Evolutionary conservation across 352 stramenopile genomes (phyloP).

Genomic region (Pythium brachiatum): DNA sequence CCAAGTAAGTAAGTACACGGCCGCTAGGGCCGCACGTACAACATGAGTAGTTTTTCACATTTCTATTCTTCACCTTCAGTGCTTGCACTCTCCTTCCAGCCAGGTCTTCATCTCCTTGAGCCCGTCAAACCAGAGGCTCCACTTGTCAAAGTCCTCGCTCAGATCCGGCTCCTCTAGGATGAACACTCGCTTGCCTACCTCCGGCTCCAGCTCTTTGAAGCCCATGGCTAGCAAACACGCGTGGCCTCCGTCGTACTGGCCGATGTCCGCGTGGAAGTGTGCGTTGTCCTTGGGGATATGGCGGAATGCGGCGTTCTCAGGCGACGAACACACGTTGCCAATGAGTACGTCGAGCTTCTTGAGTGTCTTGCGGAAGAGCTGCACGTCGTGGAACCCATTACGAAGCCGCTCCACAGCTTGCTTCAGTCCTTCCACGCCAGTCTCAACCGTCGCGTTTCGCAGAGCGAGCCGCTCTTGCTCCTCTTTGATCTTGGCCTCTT

Average conservation of each 20-base stretch:
- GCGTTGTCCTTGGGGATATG: constrained; percentile 73
- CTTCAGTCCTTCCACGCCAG: constrained; percentile 42
- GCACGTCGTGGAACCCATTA: constrained; percentile 28
- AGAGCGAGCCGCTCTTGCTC: constrained; percentile 32
- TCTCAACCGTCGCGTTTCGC: constrained; percentile 34
- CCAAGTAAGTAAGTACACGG: background rate
- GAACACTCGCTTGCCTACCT: constrained; percentile 50
- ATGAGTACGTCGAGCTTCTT: constrained; percentile 54
- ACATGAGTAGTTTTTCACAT: constrained; percentile 7
- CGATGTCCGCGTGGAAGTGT: constrained; percentile 67
- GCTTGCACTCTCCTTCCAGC: background rate
- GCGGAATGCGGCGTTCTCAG: constrained; percentile 67
- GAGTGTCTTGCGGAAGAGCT: constrained; percentile 33
- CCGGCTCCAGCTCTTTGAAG: constrained; percentile 59
- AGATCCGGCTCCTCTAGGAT: constrained; percentile 77
- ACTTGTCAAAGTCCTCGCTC: constrained; percentile 67
- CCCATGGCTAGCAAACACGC: constrained; percentile 68
- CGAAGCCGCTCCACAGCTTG: constrained; percentile 40
- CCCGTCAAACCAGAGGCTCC: constrained; percentile 79
- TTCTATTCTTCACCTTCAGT: background rate
- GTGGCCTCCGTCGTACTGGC: constrained; percentile 56
- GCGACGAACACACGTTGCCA: constrained; percentile 62
- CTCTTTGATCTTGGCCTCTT: constrained; percentile 10
- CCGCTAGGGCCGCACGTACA: background rate
- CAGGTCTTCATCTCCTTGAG: constrained; percentile 61